Base-by-base conservation (phyloP, 345 rosid species). In the Erysimum cheiranthoides region DNA sequence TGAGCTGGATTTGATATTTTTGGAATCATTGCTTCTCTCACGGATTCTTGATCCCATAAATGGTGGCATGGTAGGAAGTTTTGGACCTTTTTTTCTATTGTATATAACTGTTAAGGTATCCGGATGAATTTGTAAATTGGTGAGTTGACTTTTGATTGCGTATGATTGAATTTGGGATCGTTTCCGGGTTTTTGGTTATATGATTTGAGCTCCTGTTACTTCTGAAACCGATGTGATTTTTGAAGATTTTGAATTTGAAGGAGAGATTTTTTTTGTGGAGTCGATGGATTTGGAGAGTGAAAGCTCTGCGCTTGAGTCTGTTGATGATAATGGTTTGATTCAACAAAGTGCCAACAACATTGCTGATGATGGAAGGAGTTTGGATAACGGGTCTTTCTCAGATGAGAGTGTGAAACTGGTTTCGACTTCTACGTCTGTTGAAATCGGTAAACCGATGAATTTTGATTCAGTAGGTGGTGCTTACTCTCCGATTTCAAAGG, bases 211-310 rank as follows among this genome's bases (percentile, higher is more conserved):
- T 39, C 36, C 49, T 16, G 50, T 53, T 70, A 50, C 76, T 73
- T 81, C 77, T 80, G 86, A 87, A 84, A 85, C 53, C 84, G 75
- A 71, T 74, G 72, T 82, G 86, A 82, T 84, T 86, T 81, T 82
- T 84, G 85, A 79, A 83, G 67, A 64, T 35, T 67, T 11, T 56
- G 70, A 32, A 45, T 79, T 60, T 39, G 36, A n/a, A 61, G 39
- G 13, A 16, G 61, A 46, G 51, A 57, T 2, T n/a, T 7, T 36
- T 7, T 3, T 57, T 34, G 77, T 38, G 32, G 30, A 13, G 11
- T 31, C 25, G 12, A 90, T 87, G 93, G 89, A 89, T 84, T 68
- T 77, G 79, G 85, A 76, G 72, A 79, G 71, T 79, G 85, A 84
- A 58, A 52, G 70, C 72, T 79, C 85, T 70, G 85, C 82, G 34